These are phyloP conservation scores for Cornus florida DNA, from an alignment of 148 eudicot genomes.

Conservation along the genomic window DNA sequence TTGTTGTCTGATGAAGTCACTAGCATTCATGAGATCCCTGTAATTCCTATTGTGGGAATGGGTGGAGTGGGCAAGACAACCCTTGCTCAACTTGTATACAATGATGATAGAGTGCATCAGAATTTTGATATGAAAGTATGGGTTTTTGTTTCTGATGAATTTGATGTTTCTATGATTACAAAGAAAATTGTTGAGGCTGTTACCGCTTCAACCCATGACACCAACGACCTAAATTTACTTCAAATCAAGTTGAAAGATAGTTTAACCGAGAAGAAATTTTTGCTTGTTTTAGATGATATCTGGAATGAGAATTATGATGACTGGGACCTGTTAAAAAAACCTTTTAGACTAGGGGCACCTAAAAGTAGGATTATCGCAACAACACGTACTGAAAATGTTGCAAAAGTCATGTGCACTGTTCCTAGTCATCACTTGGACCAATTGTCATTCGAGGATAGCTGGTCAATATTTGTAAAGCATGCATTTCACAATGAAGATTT, in stretches of 20 bases:
- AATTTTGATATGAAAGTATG: slow-evolving; percentile 16
- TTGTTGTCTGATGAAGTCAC: background rate
- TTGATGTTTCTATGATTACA: background rate
- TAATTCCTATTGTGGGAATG: slow-evolving; percentile 29
- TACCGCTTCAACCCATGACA: no score
- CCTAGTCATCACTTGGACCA: background rate
- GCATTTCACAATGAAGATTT: background rate
- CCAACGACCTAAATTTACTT: background rate
- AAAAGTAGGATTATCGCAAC: slow-evolving; percentile 26
- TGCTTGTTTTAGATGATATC: slow-evolving; percentile 21
- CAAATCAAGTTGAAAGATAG: background rate
- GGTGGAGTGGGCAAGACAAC: slow-evolving; percentile 27
- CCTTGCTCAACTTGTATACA: slow-evolving; percentile 21
- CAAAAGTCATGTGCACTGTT: slow-evolving; percentile 8
- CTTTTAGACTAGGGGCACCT: slow-evolving; percentile 7
- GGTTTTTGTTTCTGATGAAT: background rate
- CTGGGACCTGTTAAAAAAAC: background rate
- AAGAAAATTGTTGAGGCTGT: slow-evolving; percentile 2
- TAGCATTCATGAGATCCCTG: background rate
- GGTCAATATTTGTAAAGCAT: background rate
- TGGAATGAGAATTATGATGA: slow-evolving; percentile 18
- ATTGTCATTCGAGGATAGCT: background rate
- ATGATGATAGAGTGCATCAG: slow-evolving; percentile 3
- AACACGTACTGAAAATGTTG: slow-evolving; percentile 7
- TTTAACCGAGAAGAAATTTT: slow-evolving; percentile 4